Percentiles rank a stretch among this genome's conserved stretches.
Evolutionary conservation across 768 basidiomycete species (phyloP).

Genomic region (Cyclocybe aegerita): DNA sequence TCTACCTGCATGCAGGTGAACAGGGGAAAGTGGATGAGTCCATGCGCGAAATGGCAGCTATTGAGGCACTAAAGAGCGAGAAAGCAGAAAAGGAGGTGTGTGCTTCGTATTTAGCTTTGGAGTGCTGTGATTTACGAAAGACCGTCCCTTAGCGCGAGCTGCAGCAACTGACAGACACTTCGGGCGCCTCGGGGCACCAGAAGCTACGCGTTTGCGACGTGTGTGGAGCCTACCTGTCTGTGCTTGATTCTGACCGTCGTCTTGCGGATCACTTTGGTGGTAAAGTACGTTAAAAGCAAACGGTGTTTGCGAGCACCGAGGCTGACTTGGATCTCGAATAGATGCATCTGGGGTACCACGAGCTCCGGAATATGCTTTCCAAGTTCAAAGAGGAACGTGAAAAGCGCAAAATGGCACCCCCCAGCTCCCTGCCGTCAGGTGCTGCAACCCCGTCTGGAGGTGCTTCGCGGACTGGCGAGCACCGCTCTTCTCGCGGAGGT

Average conservation of each 20-base stretch:
- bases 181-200: constrained; percentile 99
- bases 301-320: constrained; percentile 18
- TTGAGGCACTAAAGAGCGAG: constrained; percentile 95
- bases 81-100: constrained; percentile 93
- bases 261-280: constrained; percentile 99
- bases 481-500: constrained; percentile 47
- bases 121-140: constrained; percentile 4
- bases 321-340: constrained; percentile 30
- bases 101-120: constrained; percentile 9
- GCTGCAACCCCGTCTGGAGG: constrained; percentile 34
- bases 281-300: constrained; percentile 62
- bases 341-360: constrained; percentile 99
- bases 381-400: constrained; percentile 92
- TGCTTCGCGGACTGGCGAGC: constrained; percentile 37
- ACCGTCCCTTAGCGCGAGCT: constrained; percentile 69
- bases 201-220: constrained; percentile 99
- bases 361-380: constrained; percentile 89
- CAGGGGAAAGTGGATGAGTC: constrained; percentile 99
- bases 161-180: constrained; percentile 95
- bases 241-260: constrained; percentile 97
- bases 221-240: constrained; percentile 98
- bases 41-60: constrained; percentile 96
- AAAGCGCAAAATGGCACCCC: constrained; percentile 65
- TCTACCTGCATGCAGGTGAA: constrained; percentile 59
- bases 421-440: constrained; percentile 37